Percentiles rank a stretch among this genome's conserved stretches.
phyloP scores from a whole-genome alignment of 1,284 basidiomycete genomes.

The Sutorius eximius region DNA sequence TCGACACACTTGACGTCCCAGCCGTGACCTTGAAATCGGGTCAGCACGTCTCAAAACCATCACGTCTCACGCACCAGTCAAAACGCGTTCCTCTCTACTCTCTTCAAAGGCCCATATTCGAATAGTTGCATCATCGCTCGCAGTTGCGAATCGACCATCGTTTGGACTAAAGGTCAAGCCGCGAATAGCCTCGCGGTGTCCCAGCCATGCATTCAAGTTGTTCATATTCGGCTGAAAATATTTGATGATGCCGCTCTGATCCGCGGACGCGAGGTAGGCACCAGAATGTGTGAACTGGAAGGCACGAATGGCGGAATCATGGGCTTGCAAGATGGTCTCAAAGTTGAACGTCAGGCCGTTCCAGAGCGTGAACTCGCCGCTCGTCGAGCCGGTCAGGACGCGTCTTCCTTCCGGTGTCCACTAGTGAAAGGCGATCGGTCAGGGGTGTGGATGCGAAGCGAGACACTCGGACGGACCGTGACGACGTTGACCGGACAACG shows the following conservation, averaged over 20 bases:
- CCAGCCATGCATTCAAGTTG: conserved; percentile 92
- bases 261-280: conserved; percentile 87
- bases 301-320: conserved; percentile 91
- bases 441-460: neutral
- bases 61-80: conserved; percentile 60
- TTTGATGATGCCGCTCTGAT: conserved; percentile 94
- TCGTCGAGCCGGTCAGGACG: conserved; percentile 91
- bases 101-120: conserved; percentile 96
- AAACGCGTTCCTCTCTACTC: conserved; percentile 81
- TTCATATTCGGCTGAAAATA: conserved; percentile 99
- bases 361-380: conserved; percentile 98
- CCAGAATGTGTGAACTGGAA: conserved; percentile 92
- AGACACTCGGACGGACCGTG: conserved; percentile 53
- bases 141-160: conserved; percentile 89
- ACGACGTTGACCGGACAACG: conserved; percentile 96
- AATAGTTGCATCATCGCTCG: conserved; percentile 92
- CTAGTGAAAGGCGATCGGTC: conserved; percentile 40
- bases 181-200: conserved; percentile 85
- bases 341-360: conserved; percentile 99
- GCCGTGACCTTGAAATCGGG: conserved; percentile 68
- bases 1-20: conserved; percentile 99
- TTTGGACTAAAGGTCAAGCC: conserved; percentile 91
- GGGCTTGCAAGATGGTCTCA: conserved; percentile 97
- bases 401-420: conserved; percentile 97
- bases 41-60: neutral